A percentile compares a stretch with the other conserved stretches of the same genome.
phyloP scores from a whole-genome alignment of 768 basidiomycete species.

The Pleurotus platypus region DNA sequence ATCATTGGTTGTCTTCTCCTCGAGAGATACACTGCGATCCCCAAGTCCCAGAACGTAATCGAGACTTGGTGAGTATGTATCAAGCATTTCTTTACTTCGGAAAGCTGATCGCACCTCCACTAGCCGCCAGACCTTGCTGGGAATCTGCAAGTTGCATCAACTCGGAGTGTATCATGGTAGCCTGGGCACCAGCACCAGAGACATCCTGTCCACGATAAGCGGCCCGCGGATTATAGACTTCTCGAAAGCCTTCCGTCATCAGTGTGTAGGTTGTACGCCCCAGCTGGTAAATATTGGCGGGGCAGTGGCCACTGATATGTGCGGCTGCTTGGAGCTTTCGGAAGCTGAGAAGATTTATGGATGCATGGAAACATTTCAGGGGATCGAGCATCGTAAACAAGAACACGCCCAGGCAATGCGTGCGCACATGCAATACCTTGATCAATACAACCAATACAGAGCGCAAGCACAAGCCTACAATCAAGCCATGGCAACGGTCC shows the following conservation, averaged over 20 bases:
- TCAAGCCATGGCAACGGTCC: neutral
- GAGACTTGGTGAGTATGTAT: neutral
- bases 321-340: slow-evolving; percentile 3
- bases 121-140: neutral
- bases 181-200: neutral
- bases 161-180: neutral
- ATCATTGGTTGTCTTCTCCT: neutral
- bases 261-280: slow-evolving; percentile 1
- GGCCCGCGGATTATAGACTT: slow-evolving; percentile 5
- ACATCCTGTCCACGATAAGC: neutral
- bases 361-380: slow-evolving; percentile 1
- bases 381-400: slow-evolving; percentile 1
- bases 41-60: neutral
- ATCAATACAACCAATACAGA: neutral
- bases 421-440: neutral
- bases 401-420: slow-evolving; percentile 1
- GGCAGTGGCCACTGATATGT: neutral
- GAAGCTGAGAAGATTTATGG: slow-evolving; percentile 7
- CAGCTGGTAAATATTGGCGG: neutral
- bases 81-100: neutral
- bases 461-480: neutral
- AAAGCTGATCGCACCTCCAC: neutral
- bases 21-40: neutral
- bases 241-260: slow-evolving; percentile 5
- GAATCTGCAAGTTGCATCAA: slow-evolving; percentile 3